Evolutionary conservation across 2,329 filamentous ascomycete species (phyloP), one percentile per base, ranked within the genome.

Genomic region (Chalaropsis thielavioides): DNA sequence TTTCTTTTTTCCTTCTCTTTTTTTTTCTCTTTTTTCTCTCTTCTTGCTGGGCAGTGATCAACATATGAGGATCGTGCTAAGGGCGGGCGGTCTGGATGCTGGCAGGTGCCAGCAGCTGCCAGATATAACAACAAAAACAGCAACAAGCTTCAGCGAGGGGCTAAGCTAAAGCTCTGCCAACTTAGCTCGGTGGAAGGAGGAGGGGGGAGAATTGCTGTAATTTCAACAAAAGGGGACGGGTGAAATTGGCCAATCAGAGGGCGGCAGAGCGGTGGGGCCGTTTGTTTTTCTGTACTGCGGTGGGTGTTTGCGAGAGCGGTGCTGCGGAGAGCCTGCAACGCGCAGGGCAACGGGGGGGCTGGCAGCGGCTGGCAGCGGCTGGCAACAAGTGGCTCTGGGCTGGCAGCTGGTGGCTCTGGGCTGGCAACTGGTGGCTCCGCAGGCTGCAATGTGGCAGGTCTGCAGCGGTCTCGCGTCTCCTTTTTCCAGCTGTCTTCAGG

Each of bases 21-120:
- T n/a, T 15, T 27, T 27, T 31, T 54, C 69, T 65, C 65, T 62
- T 17, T 65, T 63, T 68, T 69, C 71, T 71, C 71, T 71, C 71
- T 69, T 71, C 70, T 31, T 31, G 31, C 31, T 6, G 17, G 44
- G 22, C 44, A n/a, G 44, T 49, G 44, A 49, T 49, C 13, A 49
- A 22, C 44, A 49, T 49, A 49, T 19, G 44, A 49, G 22, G 44
- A 49, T 49, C 44, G 22, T 49, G 44, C 44, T 49, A 49, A 49
- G 31, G 31, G 31, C 31, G 31, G 44, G 44, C 44, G 44, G 44
- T 49, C 44, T 49, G 44, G 44, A 19, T n/a, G 1, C 7, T 0
- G 44, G 13, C 44, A 4, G n/a, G n/a, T 49, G 44, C 17, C 3
- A n/a, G 8, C 44, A 49, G 44, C 6, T 49, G 44, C 3, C 31